phyloP scores from a whole-genome alignment of 768 basidiomycete species.

The Pleurotus ostreatus region DNA sequence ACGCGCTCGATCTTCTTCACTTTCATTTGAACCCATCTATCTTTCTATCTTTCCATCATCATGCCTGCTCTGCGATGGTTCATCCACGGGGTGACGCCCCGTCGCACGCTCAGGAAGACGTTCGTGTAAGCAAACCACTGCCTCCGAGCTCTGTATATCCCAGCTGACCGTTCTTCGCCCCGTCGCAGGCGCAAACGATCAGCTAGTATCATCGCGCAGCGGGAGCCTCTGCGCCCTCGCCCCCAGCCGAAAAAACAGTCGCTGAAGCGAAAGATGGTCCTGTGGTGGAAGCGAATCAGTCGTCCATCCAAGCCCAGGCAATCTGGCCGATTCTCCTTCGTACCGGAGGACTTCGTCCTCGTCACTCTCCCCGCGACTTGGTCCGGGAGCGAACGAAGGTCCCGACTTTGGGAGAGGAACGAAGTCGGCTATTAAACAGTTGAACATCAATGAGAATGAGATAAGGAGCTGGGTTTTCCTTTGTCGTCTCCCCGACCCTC shows the following conservation, averaged over 20 bases:
- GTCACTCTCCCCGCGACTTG: conserved; percentile 12
- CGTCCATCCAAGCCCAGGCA: conserved; percentile 16
- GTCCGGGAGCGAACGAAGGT: background rate
- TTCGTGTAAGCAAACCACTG: background rate
- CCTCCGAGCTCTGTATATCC: background rate
- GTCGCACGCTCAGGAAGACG: background rate
- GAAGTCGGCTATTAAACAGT: background rate
- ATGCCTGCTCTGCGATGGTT: background rate
- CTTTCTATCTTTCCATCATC: background rate
- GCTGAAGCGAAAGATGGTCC: conserved; percentile 20
- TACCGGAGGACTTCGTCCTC: conserved; percentile 28
- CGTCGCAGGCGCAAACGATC: conserved; percentile 4
- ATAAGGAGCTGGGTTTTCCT: too few relatives aligned
- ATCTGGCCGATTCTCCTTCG: conserved; percentile 28
- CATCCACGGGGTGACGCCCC: background rate
- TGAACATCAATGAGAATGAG: too few relatives aligned
- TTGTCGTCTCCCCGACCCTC: too few relatives aligned
- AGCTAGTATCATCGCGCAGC: background rate
- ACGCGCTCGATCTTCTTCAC: background rate
- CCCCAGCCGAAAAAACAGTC: conserved; percentile 10
- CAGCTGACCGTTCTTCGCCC: conserved; percentile 4
- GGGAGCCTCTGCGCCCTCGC: background rate
- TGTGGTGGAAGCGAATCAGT: conserved; percentile 28
- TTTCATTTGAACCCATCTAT: background rate
- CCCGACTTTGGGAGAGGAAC: background rate